Evolutionary conservation across 129 eudicot genomes (phyloP), one percentile per base, ranked within the genome.

Genomic region (Centaurea solstitialis): DNA sequence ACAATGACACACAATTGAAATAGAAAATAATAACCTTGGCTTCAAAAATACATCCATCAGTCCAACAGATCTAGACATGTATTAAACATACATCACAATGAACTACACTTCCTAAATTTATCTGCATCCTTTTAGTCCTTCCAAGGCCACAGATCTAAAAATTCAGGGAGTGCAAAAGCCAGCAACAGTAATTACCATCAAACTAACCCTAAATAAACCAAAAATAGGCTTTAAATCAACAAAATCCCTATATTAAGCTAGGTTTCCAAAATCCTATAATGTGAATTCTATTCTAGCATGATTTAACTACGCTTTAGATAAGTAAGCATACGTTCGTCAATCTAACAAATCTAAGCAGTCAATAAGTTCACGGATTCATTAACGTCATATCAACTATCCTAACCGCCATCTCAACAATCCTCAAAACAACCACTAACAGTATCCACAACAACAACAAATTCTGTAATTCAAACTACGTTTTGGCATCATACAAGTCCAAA

Each of bases 11-110:
- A 53, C 68, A 37, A 79, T 21, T 76, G 21, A 57, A 53, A 68
- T 17, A n/a, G 1, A 79, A 26, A 61, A 71, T 43, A 57, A 9
- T 30, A 45, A 73, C 50, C 28, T 57, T 18, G 24, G 13, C 47
- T 9, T 68, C 47, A 15, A 24, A 11, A 23, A 13, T 59, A 84
- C 15, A 18, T 30, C 47, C 28, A 74, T 67, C 62, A 47, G 7
- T 7, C 65, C 65, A 39, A 79, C 85, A 85, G 89, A 91, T 88
- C 89, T 77, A 70, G 23, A 33, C 15, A 5, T 8, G 77, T 77
- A 86, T 59, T 18, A 75, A 41, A 57, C n/a, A 26, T 5, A 4
- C 41, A 57, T 75, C 20, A 21, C 11, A 30, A 17, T 57, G 66
- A 26, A 28, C 26, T 28, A 30, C 5, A 26, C 68, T 20, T 30